A percentile compares a stretch with the other conserved stretches of the same genome.
These are phyloP conservation scores for Suillus fuscotomentosus DNA, from an alignment of 768 basidiomycete genomes.

Conservation along the genomic window DNA sequence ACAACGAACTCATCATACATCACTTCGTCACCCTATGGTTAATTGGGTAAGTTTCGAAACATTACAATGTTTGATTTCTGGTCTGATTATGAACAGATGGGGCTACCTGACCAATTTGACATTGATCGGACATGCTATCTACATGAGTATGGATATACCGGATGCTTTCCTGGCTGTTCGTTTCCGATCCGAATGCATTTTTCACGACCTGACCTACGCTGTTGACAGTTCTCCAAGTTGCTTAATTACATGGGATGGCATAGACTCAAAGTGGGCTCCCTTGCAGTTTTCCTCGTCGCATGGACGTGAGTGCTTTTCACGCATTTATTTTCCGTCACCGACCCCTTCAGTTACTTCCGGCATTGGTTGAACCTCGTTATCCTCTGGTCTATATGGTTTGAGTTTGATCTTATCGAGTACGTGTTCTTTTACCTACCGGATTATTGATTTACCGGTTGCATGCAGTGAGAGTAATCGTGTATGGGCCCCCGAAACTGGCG, in stretches of 20 bases:
- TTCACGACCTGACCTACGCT: not conserved
- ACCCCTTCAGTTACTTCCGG: conserved; percentile 74
- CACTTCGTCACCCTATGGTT: conserved; percentile 96
- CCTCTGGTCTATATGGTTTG: conserved; percentile 81
- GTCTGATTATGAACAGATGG: conserved; percentile 52
- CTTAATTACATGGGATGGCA: conserved; percentile 83
- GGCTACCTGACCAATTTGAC: conserved; percentile 82
- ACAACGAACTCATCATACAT: conserved; percentile 80
- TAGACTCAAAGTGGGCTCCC: conserved; percentile 58
- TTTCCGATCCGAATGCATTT: conserved; percentile 4
- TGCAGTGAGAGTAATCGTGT: conserved; percentile 50
- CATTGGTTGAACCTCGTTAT: conserved; percentile 88
- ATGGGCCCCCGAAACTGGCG: conserved; percentile 62
- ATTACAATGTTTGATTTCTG: conserved; percentile 7
- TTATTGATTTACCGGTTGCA: conserved; percentile 3
- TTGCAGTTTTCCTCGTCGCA: conserved; percentile 60
- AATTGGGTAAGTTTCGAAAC: conserved; percentile 59
- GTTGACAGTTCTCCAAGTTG: conserved; percentile 71
- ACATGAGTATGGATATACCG: conserved; percentile 95
- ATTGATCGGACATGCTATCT: conserved; percentile 86
- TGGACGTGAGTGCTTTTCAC: conserved; percentile 69
- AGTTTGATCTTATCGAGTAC: conserved; percentile 75
- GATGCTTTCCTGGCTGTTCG: conserved; percentile 84
- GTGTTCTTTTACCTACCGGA: conserved; percentile 27
- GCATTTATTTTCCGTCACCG: not conserved